Evolutionary conservation across 345 rosid genomes (phyloP).

Genomic region (Gossypium raimondii): DNA sequence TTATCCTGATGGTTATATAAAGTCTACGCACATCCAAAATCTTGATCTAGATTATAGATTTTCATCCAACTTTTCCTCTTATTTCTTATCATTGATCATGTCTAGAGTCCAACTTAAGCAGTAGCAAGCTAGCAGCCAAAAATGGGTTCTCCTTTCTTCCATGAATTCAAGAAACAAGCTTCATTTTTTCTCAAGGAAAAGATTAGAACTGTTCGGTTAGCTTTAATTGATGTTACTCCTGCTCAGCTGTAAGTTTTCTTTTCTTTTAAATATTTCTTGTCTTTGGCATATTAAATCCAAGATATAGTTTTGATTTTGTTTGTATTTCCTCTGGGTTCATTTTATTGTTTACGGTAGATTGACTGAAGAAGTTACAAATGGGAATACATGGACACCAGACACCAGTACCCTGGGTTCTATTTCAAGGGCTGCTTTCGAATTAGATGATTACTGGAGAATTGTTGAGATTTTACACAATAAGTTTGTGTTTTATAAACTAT

Average conservation of each 20-base stretch:
- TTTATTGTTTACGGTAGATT: constrained; percentile 34
- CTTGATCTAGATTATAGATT: neutral
- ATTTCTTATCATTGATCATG: neutral
- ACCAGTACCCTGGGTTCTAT: constrained; percentile 55
- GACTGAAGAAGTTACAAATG: constrained; percentile 77
- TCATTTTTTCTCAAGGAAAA: constrained; percentile 89
- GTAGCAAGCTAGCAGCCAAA: constrained; percentile 21
- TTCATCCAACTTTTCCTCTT: neutral
- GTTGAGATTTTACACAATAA: constrained; percentile 75
- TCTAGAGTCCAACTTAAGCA: constrained; percentile 52
- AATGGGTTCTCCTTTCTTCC: constrained; percentile 45
- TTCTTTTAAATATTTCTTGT: too few species aligned
- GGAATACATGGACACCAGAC: constrained; percentile 61
- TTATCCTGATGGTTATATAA: neutral
- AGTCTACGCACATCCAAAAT: neutral
- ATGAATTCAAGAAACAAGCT: constrained; percentile 78
- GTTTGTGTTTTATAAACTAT: constrained; percentile 33
- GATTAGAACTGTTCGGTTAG: constrained; percentile 81
- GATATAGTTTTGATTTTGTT: constrained; percentile 23
- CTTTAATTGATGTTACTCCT: constrained; percentile 84
- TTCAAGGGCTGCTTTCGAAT: constrained; percentile 88
- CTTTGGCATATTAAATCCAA: neutral
- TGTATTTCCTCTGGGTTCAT: neutral
- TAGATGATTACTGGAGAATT: constrained; percentile 76
- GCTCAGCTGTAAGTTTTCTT: constrained; percentile 41